phyloP scores from a whole-genome alignment of 495 filamentous ascomycete species.

The Hypoxylon trugodes region DNA sequence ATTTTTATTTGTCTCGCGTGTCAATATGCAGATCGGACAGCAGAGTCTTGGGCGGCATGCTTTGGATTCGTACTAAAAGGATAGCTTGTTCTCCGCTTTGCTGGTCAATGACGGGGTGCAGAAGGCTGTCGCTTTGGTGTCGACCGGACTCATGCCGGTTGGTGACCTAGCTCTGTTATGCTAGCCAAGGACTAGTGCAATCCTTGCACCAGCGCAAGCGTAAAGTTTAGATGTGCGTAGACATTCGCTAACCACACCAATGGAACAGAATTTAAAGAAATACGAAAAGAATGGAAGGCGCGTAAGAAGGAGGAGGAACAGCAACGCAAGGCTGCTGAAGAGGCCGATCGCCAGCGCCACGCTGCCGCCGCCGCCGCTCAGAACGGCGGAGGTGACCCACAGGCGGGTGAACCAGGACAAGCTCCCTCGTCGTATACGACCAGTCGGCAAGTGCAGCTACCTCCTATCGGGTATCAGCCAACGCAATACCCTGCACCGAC shows the following conservation, averaged over 20 bases:
- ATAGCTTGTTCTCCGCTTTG: neutral
- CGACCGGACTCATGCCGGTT: constrained; percentile 15
- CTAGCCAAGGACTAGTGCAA: constrained; percentile 17
- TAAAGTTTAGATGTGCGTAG: neutral
- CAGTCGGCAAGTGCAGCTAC: constrained; percentile 72
- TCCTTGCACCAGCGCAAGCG: neutral
- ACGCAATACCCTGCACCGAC: constrained; percentile 73
- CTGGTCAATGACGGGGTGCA: constrained; percentile 5
- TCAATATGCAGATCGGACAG: neutral
- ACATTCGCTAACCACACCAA: constrained; percentile 22
- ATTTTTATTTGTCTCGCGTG: neutral
- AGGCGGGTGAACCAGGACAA: constrained; percentile 57
- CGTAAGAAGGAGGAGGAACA: constrained; percentile 99
- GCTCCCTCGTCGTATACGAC: constrained; percentile 67
- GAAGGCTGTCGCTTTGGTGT: constrained; percentile 10
- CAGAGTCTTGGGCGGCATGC: neutral
- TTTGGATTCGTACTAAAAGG: neutral
- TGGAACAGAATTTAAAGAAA: constrained; percentile 93
- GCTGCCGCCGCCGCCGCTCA: constrained; percentile 62
- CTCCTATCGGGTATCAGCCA: constrained; percentile 84
- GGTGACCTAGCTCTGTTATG: constrained; percentile 12
- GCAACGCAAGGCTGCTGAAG: constrained; percentile 88
- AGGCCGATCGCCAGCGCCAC: constrained; percentile 76
- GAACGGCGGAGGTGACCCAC: constrained; percentile 44
- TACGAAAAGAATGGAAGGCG: constrained; percentile 98